These are phyloP conservation scores for Diaporthe longicolla DNA, from an alignment of 2,329 filamentous ascomycete genomes.

Conservation along the genomic window DNA sequence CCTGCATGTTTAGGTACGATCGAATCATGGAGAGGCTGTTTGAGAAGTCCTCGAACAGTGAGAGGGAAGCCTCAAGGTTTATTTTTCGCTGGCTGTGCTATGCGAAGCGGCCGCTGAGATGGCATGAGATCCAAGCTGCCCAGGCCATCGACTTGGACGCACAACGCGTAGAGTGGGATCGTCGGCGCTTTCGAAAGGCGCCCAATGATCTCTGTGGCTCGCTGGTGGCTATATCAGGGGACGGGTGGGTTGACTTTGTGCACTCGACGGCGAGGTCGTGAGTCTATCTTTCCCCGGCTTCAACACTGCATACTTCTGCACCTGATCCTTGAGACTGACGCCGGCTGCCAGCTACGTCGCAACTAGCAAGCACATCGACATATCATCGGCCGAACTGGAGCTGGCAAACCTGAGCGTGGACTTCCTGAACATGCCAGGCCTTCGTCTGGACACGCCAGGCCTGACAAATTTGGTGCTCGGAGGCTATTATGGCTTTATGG, in stretches of 20 bases:
- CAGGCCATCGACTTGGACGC: constrained; percentile 52
- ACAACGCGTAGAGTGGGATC: constrained; percentile 49
- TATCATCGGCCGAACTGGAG: constrained; percentile 42
- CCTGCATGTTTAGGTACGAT: background rate
- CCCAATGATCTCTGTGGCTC: constrained; percentile 54
- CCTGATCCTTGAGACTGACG: background rate
- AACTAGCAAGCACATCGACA: constrained; percentile 39
- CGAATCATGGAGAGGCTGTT: constrained; percentile 10
- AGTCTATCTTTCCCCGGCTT: background rate
- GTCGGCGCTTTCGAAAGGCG: constrained; percentile 46
- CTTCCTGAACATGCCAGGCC: constrained; percentile 41
- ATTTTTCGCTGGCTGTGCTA: constrained; percentile 57
- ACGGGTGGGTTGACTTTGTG: constrained; percentile 52
- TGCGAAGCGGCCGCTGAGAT: constrained; percentile 55
- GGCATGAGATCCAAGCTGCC: constrained; percentile 58
- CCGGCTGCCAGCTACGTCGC: constrained; percentile 11
- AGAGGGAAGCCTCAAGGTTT: constrained; percentile 45
- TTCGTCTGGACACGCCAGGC: background rate
- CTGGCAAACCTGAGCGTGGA: constrained; percentile 42
- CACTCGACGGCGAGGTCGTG: constrained; percentile 54
- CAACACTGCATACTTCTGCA: no score
- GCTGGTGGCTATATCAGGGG: constrained; percentile 50
- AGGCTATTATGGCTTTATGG: constrained; percentile 29
- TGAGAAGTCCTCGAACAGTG: constrained; percentile 47
- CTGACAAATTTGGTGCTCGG: background rate